Base-by-base conservation (phyloP, 805 yeast genomes). In the Huiozyma sinensis region DNA sequence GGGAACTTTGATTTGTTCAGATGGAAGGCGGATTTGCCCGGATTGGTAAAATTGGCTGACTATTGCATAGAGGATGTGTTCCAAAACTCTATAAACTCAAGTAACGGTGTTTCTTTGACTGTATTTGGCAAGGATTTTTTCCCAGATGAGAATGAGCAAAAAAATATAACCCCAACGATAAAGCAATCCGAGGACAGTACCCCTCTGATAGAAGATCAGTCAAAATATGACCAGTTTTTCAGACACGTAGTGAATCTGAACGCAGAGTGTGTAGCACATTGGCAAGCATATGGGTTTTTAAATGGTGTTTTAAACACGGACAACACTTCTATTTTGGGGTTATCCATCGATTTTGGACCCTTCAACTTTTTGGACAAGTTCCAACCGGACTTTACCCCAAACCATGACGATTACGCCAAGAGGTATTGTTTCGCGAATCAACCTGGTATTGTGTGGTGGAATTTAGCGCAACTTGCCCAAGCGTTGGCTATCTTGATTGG, bases 231-330 rank as follows among this genome's bases (percentile, higher is more conserved):
- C 51, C 70, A 72, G 49, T 69, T 90, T 67, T 88, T 76, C 60
- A 66, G 79, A 35, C 89, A 83, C 53, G 77, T 82, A 8, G 76
- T 83, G 2, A 65, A 70, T n/a, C 61, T 86, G 35, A 89, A 88
- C 58, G 95, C 96, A 0, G 61, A 67, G 40, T 73, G 83, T 12
- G 81, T 84, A 1, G 95, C 95, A 2, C 69, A 74, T 50, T 86
- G 95, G 86, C 97, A 90, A 58, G 74, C 83, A 0, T 90, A 88
- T 63, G 97, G 97, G 3, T 89, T 90, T 55, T 62, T 89, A 52
- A 92, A 90, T 56, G 98, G 98, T 10, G 97, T 92, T 5, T 67
- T 92, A 44, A 90, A 90, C 60, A 89, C 97, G 0, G 98, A 90
- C 58, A 90, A 90, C 58, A 86, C 96, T 1, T 85, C 95, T 0